Base-by-base conservation (phyloP, 306 rosid genomes). In the Pterocarpus santalinus region DNA sequence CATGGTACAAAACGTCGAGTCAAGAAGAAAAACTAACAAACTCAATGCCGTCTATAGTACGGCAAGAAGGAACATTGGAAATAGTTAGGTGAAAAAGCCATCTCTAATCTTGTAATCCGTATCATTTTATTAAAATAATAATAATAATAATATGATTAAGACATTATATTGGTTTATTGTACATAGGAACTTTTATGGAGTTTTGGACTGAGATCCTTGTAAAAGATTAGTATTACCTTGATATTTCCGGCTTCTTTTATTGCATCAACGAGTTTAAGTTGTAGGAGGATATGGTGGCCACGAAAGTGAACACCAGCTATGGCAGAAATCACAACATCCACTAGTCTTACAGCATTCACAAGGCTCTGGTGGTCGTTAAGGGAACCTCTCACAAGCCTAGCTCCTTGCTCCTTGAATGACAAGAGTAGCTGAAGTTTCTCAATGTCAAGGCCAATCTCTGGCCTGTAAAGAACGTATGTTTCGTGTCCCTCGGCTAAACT, bases 231-330 rank as follows among this genome's bases (percentile, higher is more conserved):
- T 22, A 22, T 22, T 22, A 22, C 28, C 28, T 22, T 22, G 28
- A 22, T 22, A 22, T 47, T 90, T 53, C 90, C 90, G n/a, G 97
- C 94, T 83, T 92, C 85, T 89, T 90, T 89, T 5, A 92, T 90
- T 10, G 94, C 97, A 47, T 47, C 53, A 47, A 47, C 15, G 10
- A 47, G 53, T 9, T 47, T 10, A 47, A 47, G 53, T 11, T 47
- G 53, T 0, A 9, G 53, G 0, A 12, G 53, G 53, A 12, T 47
- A 2, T 47, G 90, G 79, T 92, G 92, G 76, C 83, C 85, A 33
- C 97, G 86, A 7, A 92, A 80, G 44, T 92, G 94, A 11, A 89
- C 92, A 2, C 97, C 97, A 38, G 93, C 90, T 14, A 92, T 73
- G 57, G 94, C 89, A 80, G 85, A 89, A 51, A 90, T 86, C 9